A percentile compares a stretch with the other conserved stretches of the same genome.
Conservation (phyloP, 768 basidiomycete genomes). For the Dacryopinax primogenitus region DNA sequence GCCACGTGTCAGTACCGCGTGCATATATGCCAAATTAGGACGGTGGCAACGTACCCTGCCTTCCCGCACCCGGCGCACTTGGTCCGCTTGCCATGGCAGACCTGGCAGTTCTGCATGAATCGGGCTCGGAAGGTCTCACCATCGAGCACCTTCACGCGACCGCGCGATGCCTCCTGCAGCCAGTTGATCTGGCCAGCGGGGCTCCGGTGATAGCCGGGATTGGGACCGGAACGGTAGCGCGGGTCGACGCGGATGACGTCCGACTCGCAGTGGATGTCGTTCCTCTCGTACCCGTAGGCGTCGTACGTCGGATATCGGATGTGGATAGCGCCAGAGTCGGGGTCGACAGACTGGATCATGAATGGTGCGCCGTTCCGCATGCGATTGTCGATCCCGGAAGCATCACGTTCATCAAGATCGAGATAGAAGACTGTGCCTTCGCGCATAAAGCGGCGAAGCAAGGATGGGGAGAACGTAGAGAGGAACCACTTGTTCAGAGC, state of each 20-base stretch:
- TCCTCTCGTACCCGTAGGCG: slow-evolving; percentile 4
- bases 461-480: slow-evolving; percentile 3
- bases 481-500: slow-evolving; percentile 7
- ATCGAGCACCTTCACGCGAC: slow-evolving; percentile 1
- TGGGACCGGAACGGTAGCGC: background rate
- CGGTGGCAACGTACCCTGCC: background rate
- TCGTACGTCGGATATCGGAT: slow-evolving; percentile 6
- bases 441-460: slow-evolving; percentile 6
- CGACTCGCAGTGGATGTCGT: slow-evolving; percentile 5
- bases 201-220: background rate
- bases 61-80: slow-evolving; percentile 9
- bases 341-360: slow-evolving; percentile 1
- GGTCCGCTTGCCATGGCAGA: background rate
- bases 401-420: background rate
- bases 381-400: background rate
- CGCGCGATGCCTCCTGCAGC: slow-evolving; percentile 1
- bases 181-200: slow-evolving; percentile 2
- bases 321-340: background rate
- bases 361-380: background rate
- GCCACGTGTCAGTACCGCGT: slow-evolving; percentile 4
- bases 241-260: background rate
- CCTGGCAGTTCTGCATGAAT: slow-evolving; percentile 8
- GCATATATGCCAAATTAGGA: background rate
- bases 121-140: slow-evolving; percentile 1
- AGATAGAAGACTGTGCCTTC: slow-evolving; percentile 3